Evolutionary conservation across 139 green algal species (phyloP).

Genomic region (Eudorina sp.): DNA sequence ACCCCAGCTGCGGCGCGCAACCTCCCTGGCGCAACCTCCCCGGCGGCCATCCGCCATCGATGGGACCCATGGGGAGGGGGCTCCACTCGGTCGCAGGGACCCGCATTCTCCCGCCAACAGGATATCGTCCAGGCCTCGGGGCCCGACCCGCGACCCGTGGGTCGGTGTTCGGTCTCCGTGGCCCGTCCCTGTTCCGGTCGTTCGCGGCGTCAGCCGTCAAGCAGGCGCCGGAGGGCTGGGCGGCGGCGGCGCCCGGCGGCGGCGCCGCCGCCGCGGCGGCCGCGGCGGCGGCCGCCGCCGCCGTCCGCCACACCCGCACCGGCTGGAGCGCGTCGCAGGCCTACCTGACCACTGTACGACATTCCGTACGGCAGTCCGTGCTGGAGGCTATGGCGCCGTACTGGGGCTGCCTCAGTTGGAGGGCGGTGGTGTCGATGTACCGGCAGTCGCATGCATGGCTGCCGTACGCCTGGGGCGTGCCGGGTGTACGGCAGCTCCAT

Average conservation of each 20-base stretch:
- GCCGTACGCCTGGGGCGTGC: conserved; percentile 26
- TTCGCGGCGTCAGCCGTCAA: not conserved
- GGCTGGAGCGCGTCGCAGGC: not conserved
- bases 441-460: not conserved
- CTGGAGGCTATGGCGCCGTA: conserved; percentile 33
- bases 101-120: no score
- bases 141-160: no score
- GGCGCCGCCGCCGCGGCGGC: not conserved
- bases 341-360: conserved; percentile 4
- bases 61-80: no score
- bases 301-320: not conserved
- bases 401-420: conserved; percentile 20
- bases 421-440: not conserved
- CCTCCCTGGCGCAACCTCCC: no score
- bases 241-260: not conserved
- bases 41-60: no score
- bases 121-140: not conserved
- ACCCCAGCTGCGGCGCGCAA: no score
- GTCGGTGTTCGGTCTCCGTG: no score
- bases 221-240: not conserved
- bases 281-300: not conserved
- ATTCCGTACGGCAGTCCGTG: not conserved
- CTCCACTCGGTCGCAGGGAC: no score
- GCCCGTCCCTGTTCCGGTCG: not conserved
- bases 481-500: conserved; percentile 34